These are phyloP conservation scores for Puccinia triticina DNA, from an alignment of 1,284 basidiomycete genomes.

Conservation along the genomic window DNA sequence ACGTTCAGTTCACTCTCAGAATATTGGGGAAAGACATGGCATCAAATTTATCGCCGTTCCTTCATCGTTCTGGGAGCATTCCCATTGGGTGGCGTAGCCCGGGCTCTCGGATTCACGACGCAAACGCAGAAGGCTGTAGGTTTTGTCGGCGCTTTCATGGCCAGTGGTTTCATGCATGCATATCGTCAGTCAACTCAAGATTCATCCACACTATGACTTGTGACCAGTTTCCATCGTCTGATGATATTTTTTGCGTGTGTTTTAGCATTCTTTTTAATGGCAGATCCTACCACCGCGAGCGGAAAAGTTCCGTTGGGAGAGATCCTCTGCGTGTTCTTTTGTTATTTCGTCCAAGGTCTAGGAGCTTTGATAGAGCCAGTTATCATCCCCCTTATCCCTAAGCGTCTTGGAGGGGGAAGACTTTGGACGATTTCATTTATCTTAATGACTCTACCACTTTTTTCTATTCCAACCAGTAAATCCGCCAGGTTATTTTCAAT, in stretches of 20 bases:
- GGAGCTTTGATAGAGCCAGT: slow-evolving; percentile 31
- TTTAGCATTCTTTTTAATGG: slow-evolving; percentile 19
- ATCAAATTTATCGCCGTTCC: slow-evolving; percentile 15
- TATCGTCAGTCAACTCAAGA: background rate
- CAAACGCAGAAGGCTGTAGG: background rate
- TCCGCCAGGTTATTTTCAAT: slow-evolving; percentile 1
- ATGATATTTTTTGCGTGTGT: background rate
- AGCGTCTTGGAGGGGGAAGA: slow-evolving; percentile 33
- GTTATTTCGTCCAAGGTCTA: slow-evolving; percentile 22
- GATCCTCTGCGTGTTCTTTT: background rate
- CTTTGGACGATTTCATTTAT: slow-evolving; percentile 30
- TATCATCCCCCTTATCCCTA: slow-evolving; percentile 41
- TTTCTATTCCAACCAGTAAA: background rate
- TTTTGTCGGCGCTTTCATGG: slow-evolving; percentile 24
- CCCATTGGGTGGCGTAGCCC: background rate
- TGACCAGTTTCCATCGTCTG: background rate
- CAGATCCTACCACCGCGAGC: background rate
- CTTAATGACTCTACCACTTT: slow-evolving; percentile 1
- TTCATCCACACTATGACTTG: background rate
- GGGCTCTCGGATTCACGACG: background rate
- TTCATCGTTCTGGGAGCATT: slow-evolving; percentile 21
- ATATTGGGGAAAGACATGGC: slow-evolving; percentile 35
- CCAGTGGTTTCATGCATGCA: slow-evolving; percentile 28
- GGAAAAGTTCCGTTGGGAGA: background rate
- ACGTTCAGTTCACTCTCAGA: slow-evolving; percentile 18